Percentiles rank a stretch among this genome's conserved stretches.
Evolutionary conservation across 805 yeast species (phyloP).

Genomic region (Pichia pseudocactophila): DNA sequence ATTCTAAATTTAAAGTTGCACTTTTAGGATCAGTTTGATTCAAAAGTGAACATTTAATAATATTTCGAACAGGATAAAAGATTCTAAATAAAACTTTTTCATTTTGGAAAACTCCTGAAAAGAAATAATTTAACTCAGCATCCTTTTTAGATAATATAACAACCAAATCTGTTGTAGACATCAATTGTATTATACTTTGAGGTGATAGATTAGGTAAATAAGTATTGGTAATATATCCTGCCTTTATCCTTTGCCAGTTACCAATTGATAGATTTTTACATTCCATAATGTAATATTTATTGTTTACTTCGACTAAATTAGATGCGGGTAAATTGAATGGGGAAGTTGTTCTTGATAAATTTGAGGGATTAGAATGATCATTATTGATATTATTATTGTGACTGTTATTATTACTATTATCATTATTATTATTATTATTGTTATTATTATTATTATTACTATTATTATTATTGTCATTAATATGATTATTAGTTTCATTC

Average conservation of each 20-base stretch:
- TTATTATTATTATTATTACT: not conserved
- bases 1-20: conserved; percentile 28
- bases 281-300: conserved; percentile 58
- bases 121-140: conserved; percentile 67
- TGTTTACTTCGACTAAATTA: conserved; percentile 40
- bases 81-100: conserved; percentile 64
- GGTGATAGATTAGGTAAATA: conserved; percentile 57
- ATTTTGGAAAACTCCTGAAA: conserved; percentile 61
- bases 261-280: conserved; percentile 65
- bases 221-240: conserved; percentile 42
- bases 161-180: conserved; percentile 62
- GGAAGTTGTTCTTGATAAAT: conserved; percentile 14
- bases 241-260: conserved; percentile 69
- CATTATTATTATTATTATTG: not conserved
- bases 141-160: conserved; percentile 65
- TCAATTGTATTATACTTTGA: conserved; percentile 48
- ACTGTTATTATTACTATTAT: not conserved
- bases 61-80: conserved; percentile 57
- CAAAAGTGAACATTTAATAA: conserved; percentile 47
- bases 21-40: conserved; percentile 34
- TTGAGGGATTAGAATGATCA: not conserved
- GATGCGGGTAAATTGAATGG: conserved; percentile 28
- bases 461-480: conserved; percentile 1
- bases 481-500: not conserved
- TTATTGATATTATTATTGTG: conserved; percentile 2